A percentile compares a stretch with the other conserved stretches of the same genome.
Evolutionary conservation across 306 rosid genomes (phyloP).

Genomic region (Dryas drummondii): DNA sequence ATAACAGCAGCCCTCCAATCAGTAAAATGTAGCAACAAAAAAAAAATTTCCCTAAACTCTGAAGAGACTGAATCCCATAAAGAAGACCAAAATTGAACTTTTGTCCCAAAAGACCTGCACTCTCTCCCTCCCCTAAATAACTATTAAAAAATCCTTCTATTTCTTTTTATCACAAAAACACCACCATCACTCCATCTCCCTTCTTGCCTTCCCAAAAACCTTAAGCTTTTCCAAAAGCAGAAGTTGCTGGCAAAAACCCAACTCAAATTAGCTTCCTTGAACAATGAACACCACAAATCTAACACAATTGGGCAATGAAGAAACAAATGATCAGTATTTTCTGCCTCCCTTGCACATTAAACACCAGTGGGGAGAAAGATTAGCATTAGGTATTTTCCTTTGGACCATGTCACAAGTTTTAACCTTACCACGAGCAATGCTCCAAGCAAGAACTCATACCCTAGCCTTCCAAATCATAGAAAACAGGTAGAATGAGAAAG

Average conservation of each 20-base stretch:
- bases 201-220: no score
- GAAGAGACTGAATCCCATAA: not conserved
- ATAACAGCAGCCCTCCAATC: not conserved
- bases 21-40: not conserved
- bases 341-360: not conserved
- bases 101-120: not conserved
- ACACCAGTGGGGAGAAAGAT: not conserved
- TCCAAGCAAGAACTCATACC: not conserved
- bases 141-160: not conserved
- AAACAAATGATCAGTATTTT: not conserved
- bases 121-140: not conserved
- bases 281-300: not conserved
- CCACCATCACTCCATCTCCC: not conserved
- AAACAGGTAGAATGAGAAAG: no score
- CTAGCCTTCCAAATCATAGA: no score
- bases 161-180: not conserved
- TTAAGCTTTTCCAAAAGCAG: no score
- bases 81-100: not conserved
- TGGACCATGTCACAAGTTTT: not conserved
- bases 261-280: not conserved
- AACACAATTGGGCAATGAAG: slow-evolving; percentile 7
- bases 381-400: not conserved
- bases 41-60: not conserved
- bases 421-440: not conserved
- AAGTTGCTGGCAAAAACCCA: not conserved